phyloP scores from a whole-genome alignment of 257 asterid species.

The Echites panduratus region DNA sequence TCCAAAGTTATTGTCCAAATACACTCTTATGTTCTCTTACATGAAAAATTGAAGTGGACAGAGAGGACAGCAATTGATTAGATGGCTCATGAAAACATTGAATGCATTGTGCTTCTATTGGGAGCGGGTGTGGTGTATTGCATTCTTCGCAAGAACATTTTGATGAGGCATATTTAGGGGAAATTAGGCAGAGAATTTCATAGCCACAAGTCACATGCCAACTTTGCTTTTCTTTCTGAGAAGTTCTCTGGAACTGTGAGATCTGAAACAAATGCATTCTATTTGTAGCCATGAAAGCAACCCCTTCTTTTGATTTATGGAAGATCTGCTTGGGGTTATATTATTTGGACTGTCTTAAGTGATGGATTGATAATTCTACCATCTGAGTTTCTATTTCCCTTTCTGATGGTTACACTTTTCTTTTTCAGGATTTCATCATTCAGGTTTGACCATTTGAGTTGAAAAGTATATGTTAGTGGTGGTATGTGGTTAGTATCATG shows the following conservation, averaged over 20 bases:
- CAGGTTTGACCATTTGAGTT: background rate
- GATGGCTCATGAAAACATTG: background rate
- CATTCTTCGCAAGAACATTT: background rate
- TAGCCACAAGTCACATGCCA: background rate
- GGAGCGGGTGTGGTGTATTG: background rate
- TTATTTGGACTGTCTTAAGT: background rate
- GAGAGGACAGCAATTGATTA: background rate
- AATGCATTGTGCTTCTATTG: background rate
- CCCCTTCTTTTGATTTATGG: background rate
- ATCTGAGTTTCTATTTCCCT: background rate
- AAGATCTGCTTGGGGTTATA: background rate
- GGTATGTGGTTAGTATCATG: background rate
- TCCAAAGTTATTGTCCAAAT: no score
- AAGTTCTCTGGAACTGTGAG: background rate
- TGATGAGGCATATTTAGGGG: background rate
- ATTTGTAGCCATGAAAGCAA: background rate
- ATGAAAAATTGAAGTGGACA: background rate
- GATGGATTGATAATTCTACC: background rate
- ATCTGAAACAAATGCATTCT: background rate
- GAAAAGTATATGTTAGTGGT: background rate
- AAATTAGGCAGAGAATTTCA: background rate
- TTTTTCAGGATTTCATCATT: conserved; percentile 7
- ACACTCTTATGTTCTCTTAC: background rate
- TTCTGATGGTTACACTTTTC: background rate
- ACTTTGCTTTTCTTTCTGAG: background rate